Percentiles rank a stretch among this genome's conserved stretches.
Evolutionary conservation across 495 filamentous ascomycete genomes (phyloP).

Genomic region (Platismatia glauca): DNA sequence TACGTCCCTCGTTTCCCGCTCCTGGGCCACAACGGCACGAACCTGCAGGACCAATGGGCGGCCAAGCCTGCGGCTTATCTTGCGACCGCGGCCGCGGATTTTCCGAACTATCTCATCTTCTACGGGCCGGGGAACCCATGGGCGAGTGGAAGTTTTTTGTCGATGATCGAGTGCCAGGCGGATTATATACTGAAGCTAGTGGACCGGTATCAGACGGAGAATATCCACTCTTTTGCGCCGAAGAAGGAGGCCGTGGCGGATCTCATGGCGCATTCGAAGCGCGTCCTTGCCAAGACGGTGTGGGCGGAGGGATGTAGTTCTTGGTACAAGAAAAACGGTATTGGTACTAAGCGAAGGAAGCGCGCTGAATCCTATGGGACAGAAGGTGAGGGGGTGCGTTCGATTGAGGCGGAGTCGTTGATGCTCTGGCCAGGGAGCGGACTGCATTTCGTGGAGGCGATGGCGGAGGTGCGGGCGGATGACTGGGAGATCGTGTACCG

Average conservation of each 20-base stretch:
- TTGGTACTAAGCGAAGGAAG: too few relatives aligned
- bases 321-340: neutral
- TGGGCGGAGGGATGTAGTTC: neutral
- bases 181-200: neutral
- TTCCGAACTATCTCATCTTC: conserved; percentile 53
- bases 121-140: too few relatives aligned
- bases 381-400: too few relatives aligned
- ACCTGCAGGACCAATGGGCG: conserved; percentile 43
- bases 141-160: too few relatives aligned
- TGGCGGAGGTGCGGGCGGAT: neutral
- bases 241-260: too few relatives aligned
- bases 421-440: neutral
- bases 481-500: neutral
- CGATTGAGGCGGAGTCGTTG: neutral
- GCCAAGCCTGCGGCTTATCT: conserved; percentile 48
- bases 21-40: conserved; percentile 38
- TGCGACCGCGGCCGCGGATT: conserved; percentile 49
- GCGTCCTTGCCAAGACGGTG: too few relatives aligned
- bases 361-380: too few relatives aligned
- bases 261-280: too few relatives aligned
- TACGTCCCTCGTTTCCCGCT: conserved; percentile 43
- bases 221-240: neutral
- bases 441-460: neutral
- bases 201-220: neutral
- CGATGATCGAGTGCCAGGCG: conserved; percentile 14